A percentile compares a stretch with the other conserved stretches of the same genome.
Evolutionary conservation across 257 asterid species (phyloP).

Genomic region (Solanum gracilifrons): DNA sequence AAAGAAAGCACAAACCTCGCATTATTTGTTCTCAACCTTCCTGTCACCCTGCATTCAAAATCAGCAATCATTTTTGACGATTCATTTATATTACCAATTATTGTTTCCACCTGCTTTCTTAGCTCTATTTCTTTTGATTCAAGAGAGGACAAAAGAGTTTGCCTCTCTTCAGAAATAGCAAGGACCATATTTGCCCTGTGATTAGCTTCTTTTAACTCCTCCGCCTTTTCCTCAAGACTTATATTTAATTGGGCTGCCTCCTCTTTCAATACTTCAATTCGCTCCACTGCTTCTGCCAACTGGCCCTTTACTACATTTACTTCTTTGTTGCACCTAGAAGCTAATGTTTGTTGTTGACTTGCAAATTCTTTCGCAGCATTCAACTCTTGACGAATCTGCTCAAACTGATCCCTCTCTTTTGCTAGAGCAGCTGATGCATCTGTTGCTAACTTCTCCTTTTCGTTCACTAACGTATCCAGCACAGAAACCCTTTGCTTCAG

Average conservation of each 20-base stretch:
- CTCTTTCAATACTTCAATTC: slow-evolving; percentile 25
- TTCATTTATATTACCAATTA: slow-evolving; percentile 14
- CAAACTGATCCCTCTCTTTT: slow-evolving; percentile 35
- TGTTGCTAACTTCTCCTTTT: slow-evolving; percentile 33
- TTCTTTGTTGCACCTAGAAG: slow-evolving; percentile 27
- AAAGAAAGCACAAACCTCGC: slow-evolving; percentile 36
- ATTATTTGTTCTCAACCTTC: slow-evolving; percentile 19
- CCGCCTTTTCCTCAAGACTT: slow-evolving; percentile 28
- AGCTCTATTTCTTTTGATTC: slow-evolving; percentile 41
- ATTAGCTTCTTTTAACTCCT: slow-evolving; percentile 30
- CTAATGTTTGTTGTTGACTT: slow-evolving; percentile 24
- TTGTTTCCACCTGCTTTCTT: slow-evolving; percentile 35
- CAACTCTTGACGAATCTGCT: slow-evolving; percentile 41
- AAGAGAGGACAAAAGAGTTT: slow-evolving; percentile 15
- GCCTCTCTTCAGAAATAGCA: slow-evolving; percentile 42
- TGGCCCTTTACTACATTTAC: slow-evolving; percentile 28
- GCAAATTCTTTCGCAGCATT: slow-evolving; percentile 31
- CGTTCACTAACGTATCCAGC: slow-evolving; percentile 24
- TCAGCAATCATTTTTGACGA: slow-evolving; percentile 32
- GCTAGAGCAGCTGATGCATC: slow-evolving; percentile 35
- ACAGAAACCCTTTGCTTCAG: slow-evolving; percentile 35
- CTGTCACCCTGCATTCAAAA: slow-evolving; percentile 45
- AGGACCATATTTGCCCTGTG: slow-evolving; percentile 21
- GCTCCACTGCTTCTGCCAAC: slow-evolving; percentile 34
- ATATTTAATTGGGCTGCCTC: slow-evolving; percentile 21